phyloP scores from a whole-genome alignment of 352 stramenopile species.

The Phytophthora sansomeana region DNA sequence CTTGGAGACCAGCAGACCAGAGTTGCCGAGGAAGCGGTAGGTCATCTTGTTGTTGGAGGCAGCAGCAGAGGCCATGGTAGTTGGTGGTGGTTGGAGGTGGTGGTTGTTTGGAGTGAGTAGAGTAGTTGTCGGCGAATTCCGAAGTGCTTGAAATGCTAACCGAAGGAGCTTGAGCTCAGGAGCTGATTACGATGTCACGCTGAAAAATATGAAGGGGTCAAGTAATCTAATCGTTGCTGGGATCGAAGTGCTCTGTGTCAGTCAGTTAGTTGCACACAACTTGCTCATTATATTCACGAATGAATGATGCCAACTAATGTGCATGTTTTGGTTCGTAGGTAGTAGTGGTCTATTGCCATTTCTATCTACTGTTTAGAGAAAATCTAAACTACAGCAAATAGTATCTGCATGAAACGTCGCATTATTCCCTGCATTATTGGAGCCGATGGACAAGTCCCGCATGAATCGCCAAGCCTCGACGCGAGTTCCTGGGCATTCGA shows the following conservation, averaged over 20 bases:
- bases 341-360: no score
- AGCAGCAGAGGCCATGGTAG: slow-evolving; percentile 2
- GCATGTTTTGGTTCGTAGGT: no score
- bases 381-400: no score
- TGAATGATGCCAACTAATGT: no score
- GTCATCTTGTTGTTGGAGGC: slow-evolving; percentile 19
- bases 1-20: slow-evolving; percentile 46
- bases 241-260: no score
- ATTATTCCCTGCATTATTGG: slow-evolving; percentile 7
- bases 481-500: not conserved
- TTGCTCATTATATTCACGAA: no score
- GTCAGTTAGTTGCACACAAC: no score
- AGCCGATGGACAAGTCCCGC: slow-evolving; percentile 17
- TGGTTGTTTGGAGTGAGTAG: not conserved
- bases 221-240: no score
- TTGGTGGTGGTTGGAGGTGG: not conserved
- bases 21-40: slow-evolving; percentile 33
- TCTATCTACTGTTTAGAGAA: no score
- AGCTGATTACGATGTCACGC: no score
- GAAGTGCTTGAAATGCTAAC: slow-evolving; percentile 6
- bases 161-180: no score
- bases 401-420: slow-evolving; percentile 9
- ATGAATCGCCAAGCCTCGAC: not conserved
- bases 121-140: slow-evolving; percentile 13
- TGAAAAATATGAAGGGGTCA: no score